Evolutionary conservation across 164 flowering plant genomes (phyloP).

Genomic region (Euptelea pleiosperma): DNA sequence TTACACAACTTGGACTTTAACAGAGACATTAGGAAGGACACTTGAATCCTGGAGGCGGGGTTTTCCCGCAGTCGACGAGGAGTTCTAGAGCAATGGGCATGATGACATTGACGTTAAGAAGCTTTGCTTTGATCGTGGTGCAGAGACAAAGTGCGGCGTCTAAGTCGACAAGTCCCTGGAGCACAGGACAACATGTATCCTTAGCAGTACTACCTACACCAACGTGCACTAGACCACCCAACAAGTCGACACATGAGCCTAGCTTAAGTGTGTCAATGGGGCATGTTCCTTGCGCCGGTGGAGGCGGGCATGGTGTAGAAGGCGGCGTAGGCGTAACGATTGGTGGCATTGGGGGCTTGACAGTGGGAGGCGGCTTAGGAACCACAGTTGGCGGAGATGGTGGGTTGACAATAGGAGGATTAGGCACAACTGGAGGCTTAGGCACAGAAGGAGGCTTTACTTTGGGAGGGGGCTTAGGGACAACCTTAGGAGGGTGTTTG

Average conservation of each 20-base stretch:
- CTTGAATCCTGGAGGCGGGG: slow-evolving; percentile 53
- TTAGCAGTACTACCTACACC: slow-evolving; percentile 46
- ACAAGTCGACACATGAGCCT: slow-evolving; percentile 58
- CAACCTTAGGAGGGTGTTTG: slow-evolving; percentile 16
- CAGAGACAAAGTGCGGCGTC: slow-evolving; percentile 75
- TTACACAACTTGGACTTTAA: too few species aligned
- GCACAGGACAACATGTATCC: slow-evolving; percentile 58
- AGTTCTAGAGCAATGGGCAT: slow-evolving; percentile 59
- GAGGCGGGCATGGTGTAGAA: slow-evolving; percentile 14
- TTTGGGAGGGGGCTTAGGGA: slow-evolving; percentile 16
- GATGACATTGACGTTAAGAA: slow-evolving; percentile 45
- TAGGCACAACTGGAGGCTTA: too few species aligned
- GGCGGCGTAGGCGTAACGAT: slow-evolving; percentile 3
- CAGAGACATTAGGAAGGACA: slow-evolving; percentile 43
- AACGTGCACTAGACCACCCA: slow-evolving; percentile 56
- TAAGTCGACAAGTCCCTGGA: slow-evolving; percentile 48
- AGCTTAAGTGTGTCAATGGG: slow-evolving; percentile 64
- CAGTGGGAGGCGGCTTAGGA: slow-evolving; percentile 9
- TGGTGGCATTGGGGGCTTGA: slow-evolving; percentile 11
- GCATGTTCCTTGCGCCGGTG: slow-evolving; percentile 41
- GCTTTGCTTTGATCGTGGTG: slow-evolving; percentile 58
- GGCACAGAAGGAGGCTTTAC: slow-evolving; percentile 8
- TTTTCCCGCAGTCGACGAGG: slow-evolving; percentile 64
- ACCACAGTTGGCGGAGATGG: slow-evolving; percentile 15
- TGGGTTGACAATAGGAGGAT: slow-evolving; percentile 28